Evolutionary conservation across 2,329 filamentous ascomycete species (phyloP), one percentile per base, ranked within the genome.

Genomic region (Colletotrichum chrysophilum): DNA sequence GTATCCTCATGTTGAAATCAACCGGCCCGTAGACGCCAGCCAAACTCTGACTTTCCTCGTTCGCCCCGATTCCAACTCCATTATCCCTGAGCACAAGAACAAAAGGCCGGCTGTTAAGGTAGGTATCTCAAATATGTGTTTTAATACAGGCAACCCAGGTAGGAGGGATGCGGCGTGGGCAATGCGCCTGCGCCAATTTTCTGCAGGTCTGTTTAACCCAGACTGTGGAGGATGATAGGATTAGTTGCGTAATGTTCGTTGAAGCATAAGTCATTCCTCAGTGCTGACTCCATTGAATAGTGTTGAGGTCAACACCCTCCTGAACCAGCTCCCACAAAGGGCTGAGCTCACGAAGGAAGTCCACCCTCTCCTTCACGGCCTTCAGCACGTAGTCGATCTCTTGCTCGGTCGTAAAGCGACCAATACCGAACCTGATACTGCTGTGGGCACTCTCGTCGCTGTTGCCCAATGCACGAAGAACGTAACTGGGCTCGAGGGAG

Each of bases 361-460:
- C 94, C 58, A 99, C 97, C 68, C 97, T 92, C 83, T 98, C 95
- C 84, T 91, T 91, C 1, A 99, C 97, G 0, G 97, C 96, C 87
- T 98, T 97, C 74, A 99, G 89, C 13, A 99, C 97, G 82, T 99
- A 99, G 84, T 99, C 96, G 77, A 99, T 98, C 88, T 99, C 97
- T 32, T 89, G 90, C 81, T 98, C 95, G 0, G 97, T 98, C 4
- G 97, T 99, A 87, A 98, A 99, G 9, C 97, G 94, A 34, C 97
- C 97, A 82, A 99, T 98, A 64, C 97, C 97, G 80, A 99, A 99
- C 72, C 97, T 92, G 80, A 99, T 99, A 88, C 96, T 98, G 86
- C 95, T 98, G 87, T 99, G 97, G 10, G 97, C 97, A 80, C 94
- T 98, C 87, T 99, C 97, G 81, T 99, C 97, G 79, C 96, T 98